Evolutionary conservation across 78 protist genomes (phyloP).

Genomic region (Dictyostelium citrinum): DNA sequence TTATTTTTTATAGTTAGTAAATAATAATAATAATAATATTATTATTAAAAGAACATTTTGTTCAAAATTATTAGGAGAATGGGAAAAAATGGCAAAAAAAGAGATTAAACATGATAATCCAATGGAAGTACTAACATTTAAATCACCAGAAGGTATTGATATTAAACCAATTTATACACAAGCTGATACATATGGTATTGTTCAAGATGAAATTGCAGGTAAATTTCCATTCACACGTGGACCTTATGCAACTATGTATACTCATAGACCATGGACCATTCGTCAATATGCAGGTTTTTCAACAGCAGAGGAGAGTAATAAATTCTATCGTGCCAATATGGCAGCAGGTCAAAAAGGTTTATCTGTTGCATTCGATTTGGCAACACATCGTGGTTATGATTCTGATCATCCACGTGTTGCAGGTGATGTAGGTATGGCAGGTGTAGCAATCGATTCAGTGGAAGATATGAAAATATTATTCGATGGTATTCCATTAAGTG

Average conservation of each 20-base stretch:
- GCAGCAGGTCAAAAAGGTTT: slow-evolving; percentile 96
- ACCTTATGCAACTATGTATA: slow-evolving; percentile 98
- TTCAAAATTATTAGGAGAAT: slow-evolving; percentile 1
- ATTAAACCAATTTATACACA: slow-evolving; percentile 90
- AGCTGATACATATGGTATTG: slow-evolving; percentile 68
- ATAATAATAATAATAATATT: too few relatives aligned
- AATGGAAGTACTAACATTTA: slow-evolving; percentile 31
- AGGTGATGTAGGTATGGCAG: slow-evolving; percentile 99
- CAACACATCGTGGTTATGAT: slow-evolving; percentile 99
- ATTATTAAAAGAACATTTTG: neutral
- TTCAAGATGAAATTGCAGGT: slow-evolving; percentile 87
- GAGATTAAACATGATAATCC: slow-evolving; percentile 81
- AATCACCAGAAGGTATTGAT: slow-evolving; percentile 71
- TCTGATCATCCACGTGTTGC: slow-evolving; percentile 95
- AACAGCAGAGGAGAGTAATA: slow-evolving; percentile 98
- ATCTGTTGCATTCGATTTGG: slow-evolving; percentile 98
- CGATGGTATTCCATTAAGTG: slow-evolving; percentile 50
- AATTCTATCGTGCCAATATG: slow-evolving; percentile 91
- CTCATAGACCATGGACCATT: slow-evolving; percentile 96
- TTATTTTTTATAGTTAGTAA: too few relatives aligned
- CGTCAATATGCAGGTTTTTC: slow-evolving; percentile 97
- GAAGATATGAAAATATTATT: slow-evolving; percentile 95
- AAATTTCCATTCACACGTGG: slow-evolving; percentile 97
- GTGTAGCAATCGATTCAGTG: slow-evolving; percentile 97
- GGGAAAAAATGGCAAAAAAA: slow-evolving; percentile 84